Conservation (phyloP, 164 flowering plant genomes). For the Dillenia turbinata region DNA sequence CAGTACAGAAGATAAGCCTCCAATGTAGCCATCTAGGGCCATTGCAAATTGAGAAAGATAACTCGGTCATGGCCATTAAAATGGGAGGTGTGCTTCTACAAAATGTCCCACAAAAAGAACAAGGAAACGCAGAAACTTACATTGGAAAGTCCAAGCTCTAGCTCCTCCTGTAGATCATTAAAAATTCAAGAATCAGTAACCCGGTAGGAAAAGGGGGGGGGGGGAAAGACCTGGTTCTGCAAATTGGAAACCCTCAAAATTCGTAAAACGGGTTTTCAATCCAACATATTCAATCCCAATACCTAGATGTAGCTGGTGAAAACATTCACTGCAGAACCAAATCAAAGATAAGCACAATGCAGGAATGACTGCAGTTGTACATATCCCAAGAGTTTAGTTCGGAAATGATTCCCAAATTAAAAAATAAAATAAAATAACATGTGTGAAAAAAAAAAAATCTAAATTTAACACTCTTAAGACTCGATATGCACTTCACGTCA, state of each 20-base stretch:
- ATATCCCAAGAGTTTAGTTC: no score
- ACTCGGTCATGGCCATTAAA: no score
- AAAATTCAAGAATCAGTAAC: slow-evolving; percentile 10
- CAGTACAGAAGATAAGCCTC: no score
- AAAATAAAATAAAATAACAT: no score
- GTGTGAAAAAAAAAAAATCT: no score
- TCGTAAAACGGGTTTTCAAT: background rate
- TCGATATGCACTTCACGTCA: no score
- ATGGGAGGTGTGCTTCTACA: background rate
- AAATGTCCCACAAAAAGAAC: background rate
- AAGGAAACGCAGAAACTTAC: slow-evolving; percentile 32
- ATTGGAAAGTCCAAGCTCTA: slow-evolving; percentile 67
- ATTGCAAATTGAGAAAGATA: no score
- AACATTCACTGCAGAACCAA: background rate
- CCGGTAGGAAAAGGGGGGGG: background rate
- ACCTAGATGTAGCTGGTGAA: background rate
- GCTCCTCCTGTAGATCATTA: slow-evolving; percentile 61
- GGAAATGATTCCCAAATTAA: no score
- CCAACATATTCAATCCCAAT: background rate
- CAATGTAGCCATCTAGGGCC: no score
- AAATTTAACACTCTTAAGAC: no score
- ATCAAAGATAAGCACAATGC: background rate
- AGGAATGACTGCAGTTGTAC: no score
- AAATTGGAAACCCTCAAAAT: background rate
- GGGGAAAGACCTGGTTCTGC: background rate